A percentile compares a stretch with the other conserved stretches of the same genome.
Conservation (phyloP, 2,329 filamentous ascomycete species). For the Clonostachys chloroleuca region DNA sequence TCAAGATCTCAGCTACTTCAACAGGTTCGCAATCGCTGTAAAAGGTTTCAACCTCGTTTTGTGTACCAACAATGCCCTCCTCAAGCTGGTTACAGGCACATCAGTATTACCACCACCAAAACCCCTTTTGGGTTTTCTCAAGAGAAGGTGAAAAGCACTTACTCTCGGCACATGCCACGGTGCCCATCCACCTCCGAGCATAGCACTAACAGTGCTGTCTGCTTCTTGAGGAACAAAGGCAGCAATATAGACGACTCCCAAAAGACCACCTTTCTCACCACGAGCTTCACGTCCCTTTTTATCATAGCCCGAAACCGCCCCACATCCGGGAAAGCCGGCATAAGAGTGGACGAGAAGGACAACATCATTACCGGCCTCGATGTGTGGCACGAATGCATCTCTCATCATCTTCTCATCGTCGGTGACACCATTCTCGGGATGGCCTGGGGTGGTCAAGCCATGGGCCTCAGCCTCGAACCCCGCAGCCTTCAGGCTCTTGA, state of each 20-base stretch:
- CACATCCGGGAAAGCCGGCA: slow-evolving; percentile 30
- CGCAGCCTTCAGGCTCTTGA: slow-evolving; percentile 17
- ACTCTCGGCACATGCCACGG: slow-evolving; percentile 19
- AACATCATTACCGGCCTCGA: slow-evolving; percentile 28
- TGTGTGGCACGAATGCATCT: slow-evolving; percentile 14
- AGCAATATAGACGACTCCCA: slow-evolving; percentile 25
- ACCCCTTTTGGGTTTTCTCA: neutral
- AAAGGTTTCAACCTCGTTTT: slow-evolving; percentile 7
- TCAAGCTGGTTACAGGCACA: slow-evolving; percentile 3
- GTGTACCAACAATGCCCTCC: neutral
- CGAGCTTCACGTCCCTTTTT: slow-evolving; percentile 19
- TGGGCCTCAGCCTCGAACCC: slow-evolving; percentile 23
- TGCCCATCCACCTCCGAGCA: slow-evolving; percentile 11
- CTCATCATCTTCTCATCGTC: slow-evolving; percentile 25
- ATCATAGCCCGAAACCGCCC: slow-evolving; percentile 26
- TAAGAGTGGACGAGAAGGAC: slow-evolving; percentile 37
- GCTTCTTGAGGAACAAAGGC: slow-evolving; percentile 22
- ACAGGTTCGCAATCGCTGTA: slow-evolving; percentile 14
- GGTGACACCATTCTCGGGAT: slow-evolving; percentile 12
- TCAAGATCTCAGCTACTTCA: slow-evolving; percentile 7
- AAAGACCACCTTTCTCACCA: slow-evolving; percentile 29
- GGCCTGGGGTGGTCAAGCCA: slow-evolving; percentile 21
- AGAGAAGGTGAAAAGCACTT: neutral
- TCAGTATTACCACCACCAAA: too few relatives aligned
- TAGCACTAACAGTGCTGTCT: slow-evolving; percentile 13